A percentile compares a stretch with the other conserved stretches of the same genome.
These are phyloP conservation scores for Hyaloperonospora brassicae DNA, from an alignment of 352 stramenopile genomes.

Conservation along the genomic window DNA sequence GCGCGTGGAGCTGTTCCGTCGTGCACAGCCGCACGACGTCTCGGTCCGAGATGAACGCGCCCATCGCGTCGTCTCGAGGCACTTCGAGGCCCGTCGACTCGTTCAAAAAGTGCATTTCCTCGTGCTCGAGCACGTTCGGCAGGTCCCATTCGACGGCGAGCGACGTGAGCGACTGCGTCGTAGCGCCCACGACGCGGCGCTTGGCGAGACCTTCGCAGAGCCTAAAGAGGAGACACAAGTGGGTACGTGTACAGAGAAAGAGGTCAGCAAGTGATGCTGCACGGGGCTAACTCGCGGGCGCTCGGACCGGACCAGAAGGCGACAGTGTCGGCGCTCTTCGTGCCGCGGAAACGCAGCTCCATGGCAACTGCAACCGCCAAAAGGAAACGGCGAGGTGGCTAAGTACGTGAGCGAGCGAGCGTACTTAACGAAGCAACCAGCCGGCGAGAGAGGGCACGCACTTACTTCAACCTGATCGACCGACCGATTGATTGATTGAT, in stretches of 20 bases:
- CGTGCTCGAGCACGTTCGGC: constrained; percentile 26
- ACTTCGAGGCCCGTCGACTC: constrained; percentile 67
- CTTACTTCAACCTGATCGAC: constrained; percentile 20
- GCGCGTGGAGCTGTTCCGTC: constrained; percentile 40
- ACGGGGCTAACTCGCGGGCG: too few species aligned
- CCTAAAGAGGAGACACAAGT: constrained; percentile 20
- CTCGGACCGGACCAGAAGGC: constrained; percentile 43
- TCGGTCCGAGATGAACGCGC: constrained; percentile 50
- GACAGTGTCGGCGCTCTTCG: constrained; percentile 34
- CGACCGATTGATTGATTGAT: too few species aligned
- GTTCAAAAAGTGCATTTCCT: constrained; percentile 60
- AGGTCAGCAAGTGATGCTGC: background rate
- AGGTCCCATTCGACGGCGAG: constrained; percentile 47
- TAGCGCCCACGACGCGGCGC: constrained; percentile 39
- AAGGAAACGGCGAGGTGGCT: constrained; percentile 2
- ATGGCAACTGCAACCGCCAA: constrained; percentile 14
- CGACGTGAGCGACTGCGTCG: constrained; percentile 36
- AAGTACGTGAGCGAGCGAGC: constrained; percentile 8
- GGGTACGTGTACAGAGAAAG: background rate
- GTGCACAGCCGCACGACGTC: constrained; percentile 72
- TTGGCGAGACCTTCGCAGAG: constrained; percentile 69
- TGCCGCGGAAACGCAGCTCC: constrained; percentile 41
- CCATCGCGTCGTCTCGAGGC: constrained; percentile 43
- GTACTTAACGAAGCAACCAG: constrained; percentile 1
- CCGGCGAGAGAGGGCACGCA: background rate